Evolutionary conservation across 2,329 filamentous ascomycete species (phyloP), one percentile per base, ranked within the genome.

Genomic region (Xylaria sp.): DNA sequence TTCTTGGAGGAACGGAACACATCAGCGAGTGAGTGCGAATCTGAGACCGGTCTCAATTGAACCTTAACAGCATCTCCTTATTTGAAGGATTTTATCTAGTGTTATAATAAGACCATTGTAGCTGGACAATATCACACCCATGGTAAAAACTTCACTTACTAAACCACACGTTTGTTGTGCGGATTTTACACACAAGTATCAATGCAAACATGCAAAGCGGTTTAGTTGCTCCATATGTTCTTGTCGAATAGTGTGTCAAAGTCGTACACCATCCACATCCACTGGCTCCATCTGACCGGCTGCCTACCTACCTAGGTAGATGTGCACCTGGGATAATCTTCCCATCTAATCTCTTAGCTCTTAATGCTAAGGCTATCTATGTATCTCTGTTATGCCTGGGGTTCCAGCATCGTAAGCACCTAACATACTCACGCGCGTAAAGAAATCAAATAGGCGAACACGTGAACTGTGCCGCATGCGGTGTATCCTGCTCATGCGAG

Each of bases 31-130:
- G 23, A 65, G n/a, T 6, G n/a, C 36, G 41, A 49, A 59, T 65
- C 31, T 60, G 61, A 33, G 41, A 49, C 43, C 15, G 18, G 54
- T 39, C 58, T 54, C 62, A 49, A 25, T 18, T 51, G 33, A 62
- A 52, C 57, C 54, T 57, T 33, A 62, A 62, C 39, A 55, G 41
- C 51, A 63, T 46, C 52, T 63, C 51, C 46, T 52, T 48, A 28
- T 36, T n/a, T 48, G n/a, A n/a, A 51, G 52, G 57, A 61, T 56
- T 28, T 64, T 43, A 69, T 62, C 31, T 54, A 23, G 48, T 63
- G 52, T 62, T 63, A 62, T 67, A 60, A 70, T 67, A 63, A 54
- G 43, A 62, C n/a, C 46, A 70, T 63, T 18, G 18, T 65, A 52
- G 52, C 49, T 59, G 20, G 55, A 68, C 5, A 49, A 39, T 46